phyloP scores from a whole-genome alignment of 2,329 filamentous ascomycete genomes.

The Allantophomopsis lycopodina region DNA sequence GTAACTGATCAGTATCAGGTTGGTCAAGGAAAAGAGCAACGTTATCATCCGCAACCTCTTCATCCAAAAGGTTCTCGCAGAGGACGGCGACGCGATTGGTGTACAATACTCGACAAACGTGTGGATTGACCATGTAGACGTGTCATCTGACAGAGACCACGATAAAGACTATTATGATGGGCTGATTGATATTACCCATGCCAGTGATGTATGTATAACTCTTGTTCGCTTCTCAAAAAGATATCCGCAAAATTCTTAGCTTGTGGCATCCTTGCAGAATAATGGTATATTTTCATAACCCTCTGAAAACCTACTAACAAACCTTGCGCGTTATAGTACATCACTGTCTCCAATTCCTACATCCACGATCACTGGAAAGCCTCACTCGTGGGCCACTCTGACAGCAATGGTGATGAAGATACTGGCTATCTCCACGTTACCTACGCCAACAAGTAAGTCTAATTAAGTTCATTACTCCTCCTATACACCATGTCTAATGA shows the following conservation, averaged over 20 bases:
- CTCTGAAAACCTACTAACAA: background rate
- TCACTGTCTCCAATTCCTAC: conserved; percentile 37
- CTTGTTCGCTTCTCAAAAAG: too few species aligned
- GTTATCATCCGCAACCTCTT: conserved; percentile 50
- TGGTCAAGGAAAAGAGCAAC: conserved; percentile 37
- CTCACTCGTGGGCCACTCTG: conserved; percentile 45
- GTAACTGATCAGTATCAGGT: conserved; percentile 32
- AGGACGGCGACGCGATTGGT: conserved; percentile 43
- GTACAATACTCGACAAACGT: conserved; percentile 42
- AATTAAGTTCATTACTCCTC: too few species aligned
- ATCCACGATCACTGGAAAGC: conserved; percentile 49
- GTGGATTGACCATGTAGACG: conserved; percentile 57
- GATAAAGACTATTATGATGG: conserved; percentile 62
- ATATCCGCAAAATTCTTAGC: too few species aligned
- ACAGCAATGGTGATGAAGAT: conserved; percentile 44
- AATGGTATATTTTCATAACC: too few species aligned
- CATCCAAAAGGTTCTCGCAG: conserved; percentile 40
- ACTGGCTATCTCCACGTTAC: conserved; percentile 48
- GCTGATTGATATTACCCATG: conserved; percentile 49
- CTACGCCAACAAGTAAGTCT: conserved; percentile 41
- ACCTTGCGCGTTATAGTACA: conserved; percentile 47
- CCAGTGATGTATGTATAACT: conserved; percentile 27
- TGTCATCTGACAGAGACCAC: conserved; percentile 41
- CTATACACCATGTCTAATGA: background rate
- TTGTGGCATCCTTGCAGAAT: too few species aligned